Evolutionary conservation across 441 rosid genomes (phyloP), one percentile per base, ranked within the genome.

Genomic region (Aleurites moluccanus): DNA sequence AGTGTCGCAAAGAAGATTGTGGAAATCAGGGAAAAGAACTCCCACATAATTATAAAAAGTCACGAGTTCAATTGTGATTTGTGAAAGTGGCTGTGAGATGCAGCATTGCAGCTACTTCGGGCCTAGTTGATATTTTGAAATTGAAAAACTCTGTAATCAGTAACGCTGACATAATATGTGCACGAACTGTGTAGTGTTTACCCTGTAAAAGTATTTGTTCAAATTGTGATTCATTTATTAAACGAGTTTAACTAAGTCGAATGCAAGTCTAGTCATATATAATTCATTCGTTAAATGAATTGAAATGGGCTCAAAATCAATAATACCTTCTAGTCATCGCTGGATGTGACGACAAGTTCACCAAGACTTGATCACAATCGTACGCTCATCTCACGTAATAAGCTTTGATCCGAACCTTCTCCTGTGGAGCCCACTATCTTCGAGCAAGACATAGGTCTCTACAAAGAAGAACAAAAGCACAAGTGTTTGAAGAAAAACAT

Each of bases 1-100:
- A 79, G 45, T 20, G 38, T 64, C 84, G 50, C 68, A 78, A n/a
- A 91, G 87, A 69, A 85, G 83, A 78, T 70, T 80, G 47, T 82
- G 82, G 84, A 84, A 85, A 84, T 56, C 89, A 7, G 76, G 44
- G 42, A 80, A 80, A n/a, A 78, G 67, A 73, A 72, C 23, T 15
- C 49, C 62, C 0, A 35, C 70, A 52, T 35, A 64, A 44, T 74
- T 47, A 47, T 77, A 80, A 10, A 67, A 25, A 53, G 35, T 66
- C 40, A 52, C 16, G 1, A 45, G 49, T 77, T 55, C 13, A 16
- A 18, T 23, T 59, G 28, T 8, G 21, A 40, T 4, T 38, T 38
- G 40, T 38, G 40, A 38, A 38, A 38, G 40, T 38, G 40, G 40
- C 40, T 0, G 6, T 38, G 40, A 5, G 38, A 35, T 35, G 38